A percentile compares a stretch with the other conserved stretches of the same genome.
Conservation (phyloP, 2,329 filamentous ascomycete species). For the Chalaropsis ovoidea region DNA sequence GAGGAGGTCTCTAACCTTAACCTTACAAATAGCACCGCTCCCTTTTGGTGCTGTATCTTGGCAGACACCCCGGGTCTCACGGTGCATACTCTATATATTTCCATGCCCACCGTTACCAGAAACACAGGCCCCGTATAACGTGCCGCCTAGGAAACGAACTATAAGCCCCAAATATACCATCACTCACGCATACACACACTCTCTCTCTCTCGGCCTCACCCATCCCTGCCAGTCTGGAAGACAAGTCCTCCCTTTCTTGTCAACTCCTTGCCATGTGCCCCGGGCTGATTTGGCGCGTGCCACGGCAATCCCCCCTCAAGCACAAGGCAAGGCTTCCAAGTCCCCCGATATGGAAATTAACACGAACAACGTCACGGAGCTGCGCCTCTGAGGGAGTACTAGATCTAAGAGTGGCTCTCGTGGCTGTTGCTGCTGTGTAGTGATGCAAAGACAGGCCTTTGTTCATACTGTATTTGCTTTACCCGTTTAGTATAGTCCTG, state of each 20-base stretch:
- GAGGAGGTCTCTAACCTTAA: background rate
- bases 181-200: background rate
- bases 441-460: background rate
- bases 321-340: slow-evolving; percentile 4
- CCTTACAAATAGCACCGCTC: background rate
- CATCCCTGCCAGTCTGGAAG: background rate
- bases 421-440: background rate
- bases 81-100: background rate
- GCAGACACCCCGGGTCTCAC: background rate
- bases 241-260: background rate
- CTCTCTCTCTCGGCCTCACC: background rate
- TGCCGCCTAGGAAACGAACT: background rate
- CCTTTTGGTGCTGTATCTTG: background rate
- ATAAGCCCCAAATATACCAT: background rate
- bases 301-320: background rate
- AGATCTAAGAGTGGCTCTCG: background rate
- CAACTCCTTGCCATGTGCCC: slow-evolving; percentile 1
- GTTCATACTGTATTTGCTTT: background rate
- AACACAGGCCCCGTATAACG: background rate
- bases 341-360: slow-evolving; percentile 1
- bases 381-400: background rate
- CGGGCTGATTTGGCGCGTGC: slow-evolving; percentile 4
- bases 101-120: background rate
- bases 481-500: too few species aligned
- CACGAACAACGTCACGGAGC: background rate